Base-by-base conservation (phyloP, 106 monocot species). In the Dioscorea dumetorum region DNA sequence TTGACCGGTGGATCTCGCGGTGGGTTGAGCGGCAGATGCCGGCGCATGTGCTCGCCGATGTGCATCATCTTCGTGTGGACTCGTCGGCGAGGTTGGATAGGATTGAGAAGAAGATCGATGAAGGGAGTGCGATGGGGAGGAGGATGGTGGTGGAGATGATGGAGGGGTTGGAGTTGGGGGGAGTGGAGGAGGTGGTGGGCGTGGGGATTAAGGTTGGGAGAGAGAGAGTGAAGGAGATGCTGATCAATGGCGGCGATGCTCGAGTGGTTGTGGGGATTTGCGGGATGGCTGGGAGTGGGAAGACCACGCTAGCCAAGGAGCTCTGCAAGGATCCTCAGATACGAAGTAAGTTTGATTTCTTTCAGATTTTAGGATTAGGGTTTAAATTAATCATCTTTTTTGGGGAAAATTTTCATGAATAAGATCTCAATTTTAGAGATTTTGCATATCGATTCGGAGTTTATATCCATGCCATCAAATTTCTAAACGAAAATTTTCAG, bases 251-350 rank as follows among this genome's bases (percentile, higher is more conserved):
- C 4, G 78, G 32, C 31, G 67, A 60, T 3, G 70, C 41, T 60
- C 69, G 62, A 5, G 72, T 72, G 28, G 81, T 82, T 52, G 81
- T 85, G 59, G 85, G 85, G 52, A 85, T 85, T n/a, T 78, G 71
- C 24, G 85, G 85, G 41, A 81, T 85, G n/a, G 85, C 81, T 12
- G 84, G 84, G n/a, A 78, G 85, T 69, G 85, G 85, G 18, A 86
- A 86, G 72, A 86, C 82, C 11, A 86, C 79, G 64, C 69, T 86
- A 1, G 86, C 82, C 18, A 73, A 62, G 48, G 86, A 82, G 73
- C 69, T 86, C 22, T 82, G 70, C 21, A 67, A 68, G 50, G 82
- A 86, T 75, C 48, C 32, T 15, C 61, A 79, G 34, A 67, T 86
- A 61, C 62, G 69, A 82, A 64, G 86, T 86, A 86, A 57, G 10